Base-by-base conservation (phyloP, 2,329 filamentous ascomycete genomes). In the Penicillium sp. region DNA sequence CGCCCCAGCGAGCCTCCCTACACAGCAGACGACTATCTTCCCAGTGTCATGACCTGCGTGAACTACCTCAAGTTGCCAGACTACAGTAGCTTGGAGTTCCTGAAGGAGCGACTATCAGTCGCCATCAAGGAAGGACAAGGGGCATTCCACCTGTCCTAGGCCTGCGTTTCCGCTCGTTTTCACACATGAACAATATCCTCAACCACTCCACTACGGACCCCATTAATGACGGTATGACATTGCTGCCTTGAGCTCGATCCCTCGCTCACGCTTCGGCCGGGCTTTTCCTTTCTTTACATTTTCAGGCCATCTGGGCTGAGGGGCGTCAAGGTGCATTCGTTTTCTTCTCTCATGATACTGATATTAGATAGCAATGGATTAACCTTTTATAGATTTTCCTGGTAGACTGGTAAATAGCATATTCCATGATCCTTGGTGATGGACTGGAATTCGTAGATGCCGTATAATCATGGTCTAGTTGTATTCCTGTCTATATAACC, bases 31-130 rank as follows among this genome's bases (percentile, higher is more conserved):
- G 93, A 98, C 72, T 98, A 97, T 63, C 79, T 98, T n/a, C 93
- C 94, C 10, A 97, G 90, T 66, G 94, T 98, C 67, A 98, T 98
- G 94, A 98, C 94, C 9, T 98, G 94, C 68, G 93, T 95, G 70
- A 98, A 98, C 70, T 98, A 98, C 67, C 81, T 98, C 61, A 98
- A 98, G 72, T 79, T 98, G 63, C 93, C 93, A 16, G 89, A 98
- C 69, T 98, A 98, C 71, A 91, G 84, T 56, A 82, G 75, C 57
- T 73, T 95, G 52, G 80, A 87, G 1, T 77, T 85, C 42, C 82
- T 98, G 70, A 84, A 79, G 62, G 80, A 85, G 65, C 87, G 88
- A 67, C 77, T 98, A 44, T 82, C 80, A 55, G 85, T 85, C 55
- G 94, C 93, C 22, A 95, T 95, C 66, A 87, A 83, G 68, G 94